Conservation (phyloP, 495 filamentous ascomycete species). For the Xylaria flabelliformis region DNA sequence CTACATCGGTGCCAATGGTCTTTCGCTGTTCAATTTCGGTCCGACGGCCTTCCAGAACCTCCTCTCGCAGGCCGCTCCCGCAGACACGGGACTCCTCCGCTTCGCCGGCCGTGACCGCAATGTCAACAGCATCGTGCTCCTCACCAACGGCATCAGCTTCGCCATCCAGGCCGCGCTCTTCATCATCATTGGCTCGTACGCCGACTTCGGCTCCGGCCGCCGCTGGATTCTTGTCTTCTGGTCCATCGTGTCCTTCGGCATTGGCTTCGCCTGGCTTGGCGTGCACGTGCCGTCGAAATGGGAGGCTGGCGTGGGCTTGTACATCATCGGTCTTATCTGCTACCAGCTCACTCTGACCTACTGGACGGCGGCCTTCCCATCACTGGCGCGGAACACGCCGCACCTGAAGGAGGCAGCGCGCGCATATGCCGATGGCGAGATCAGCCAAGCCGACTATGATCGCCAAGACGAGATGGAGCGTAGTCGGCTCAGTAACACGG, state of each 20-base stretch:
- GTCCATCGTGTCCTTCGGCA: slow-evolving; percentile 63
- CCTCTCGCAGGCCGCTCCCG: slow-evolving; percentile 61
- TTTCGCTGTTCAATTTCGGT: slow-evolving; percentile 72
- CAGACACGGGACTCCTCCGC: slow-evolving; percentile 49
- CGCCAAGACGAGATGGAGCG: slow-evolving; percentile 67
- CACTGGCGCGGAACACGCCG: slow-evolving; percentile 63
- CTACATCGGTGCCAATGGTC: slow-evolving; percentile 72
- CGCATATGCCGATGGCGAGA: slow-evolving; percentile 56
- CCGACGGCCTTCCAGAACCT: slow-evolving; percentile 72
- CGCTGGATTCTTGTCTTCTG: slow-evolving; percentile 67
- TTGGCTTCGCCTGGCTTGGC: slow-evolving; percentile 70
- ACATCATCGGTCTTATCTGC: slow-evolving; percentile 68
- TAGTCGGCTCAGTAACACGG: slow-evolving; percentile 63
- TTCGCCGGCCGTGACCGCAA: slow-evolving; percentile 60
- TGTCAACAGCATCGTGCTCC: slow-evolving; percentile 66
- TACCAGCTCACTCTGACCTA: slow-evolving; percentile 72
- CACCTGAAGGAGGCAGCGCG: slow-evolving; percentile 61
- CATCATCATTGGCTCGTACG: slow-evolving; percentile 64
- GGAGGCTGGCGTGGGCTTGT: slow-evolving; percentile 62
- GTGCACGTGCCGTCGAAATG: slow-evolving; percentile 63
- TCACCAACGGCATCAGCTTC: slow-evolving; percentile 69
- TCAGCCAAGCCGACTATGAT: slow-evolving; percentile 65
- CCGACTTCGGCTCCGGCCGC: slow-evolving; percentile 67
- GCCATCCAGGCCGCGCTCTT: slow-evolving; percentile 67
- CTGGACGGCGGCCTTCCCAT: slow-evolving; percentile 71